A percentile compares a stretch with the other conserved stretches of the same genome.
Conservation (phyloP, 225 moss, liverwort and hornwort species). For the Polytrichum commune region DNA sequence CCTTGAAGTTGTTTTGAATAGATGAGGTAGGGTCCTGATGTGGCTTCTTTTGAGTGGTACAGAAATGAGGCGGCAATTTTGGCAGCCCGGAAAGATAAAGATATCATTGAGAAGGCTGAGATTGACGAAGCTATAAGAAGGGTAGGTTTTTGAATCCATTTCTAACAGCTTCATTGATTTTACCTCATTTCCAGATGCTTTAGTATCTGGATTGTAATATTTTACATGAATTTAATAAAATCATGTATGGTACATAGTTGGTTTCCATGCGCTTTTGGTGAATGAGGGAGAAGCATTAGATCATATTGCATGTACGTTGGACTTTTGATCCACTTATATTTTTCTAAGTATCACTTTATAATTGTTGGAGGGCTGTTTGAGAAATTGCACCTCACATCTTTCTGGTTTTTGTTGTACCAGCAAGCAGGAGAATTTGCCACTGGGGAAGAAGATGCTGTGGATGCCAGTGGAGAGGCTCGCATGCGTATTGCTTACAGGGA, state of each 20-base stretch:
- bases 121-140: slow-evolving; percentile 81
- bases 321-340: no score
- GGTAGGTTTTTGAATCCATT: slow-evolving; percentile 31
- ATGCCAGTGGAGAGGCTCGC: slow-evolving; percentile 85
- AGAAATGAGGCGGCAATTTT: slow-evolving; percentile 99
- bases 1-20: no score
- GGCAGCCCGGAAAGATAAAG: slow-evolving; percentile 94
- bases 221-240: no score
- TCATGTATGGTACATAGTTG: neutral
- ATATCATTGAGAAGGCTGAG: slow-evolving; percentile 77
- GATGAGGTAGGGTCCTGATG: no score
- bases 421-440: slow-evolving; percentile 96
- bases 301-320: no score
- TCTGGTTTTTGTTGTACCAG: slow-evolving; percentile 36
- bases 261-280: neutral
- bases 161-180: no score
- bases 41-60: neutral
- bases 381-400: no score
- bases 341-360: no score
- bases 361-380: no score
- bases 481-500: slow-evolving; percentile 91
- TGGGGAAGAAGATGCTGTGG: slow-evolving; percentile 89
- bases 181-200: no score
- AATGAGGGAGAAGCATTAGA: neutral
- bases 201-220: no score